Evolutionary conservation across 371 early-diverging fungal species (phyloP).

Genomic region (Phascolomyces articulosus): DNA sequence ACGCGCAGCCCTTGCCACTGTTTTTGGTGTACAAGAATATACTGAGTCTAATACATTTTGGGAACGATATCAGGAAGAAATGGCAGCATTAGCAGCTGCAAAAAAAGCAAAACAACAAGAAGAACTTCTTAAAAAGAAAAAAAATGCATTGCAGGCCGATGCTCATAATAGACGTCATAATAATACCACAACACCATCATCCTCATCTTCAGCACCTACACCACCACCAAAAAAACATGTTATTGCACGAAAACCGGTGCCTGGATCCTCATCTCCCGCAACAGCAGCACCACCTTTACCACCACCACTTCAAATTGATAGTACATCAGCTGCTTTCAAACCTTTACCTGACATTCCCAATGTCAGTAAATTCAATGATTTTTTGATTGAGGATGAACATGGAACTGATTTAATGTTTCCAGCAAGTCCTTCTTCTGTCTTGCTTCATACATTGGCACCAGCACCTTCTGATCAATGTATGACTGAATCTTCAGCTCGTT

Average conservation of each 20-base stretch:
- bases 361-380: slow-evolving; percentile 46
- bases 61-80: slow-evolving; percentile 26
- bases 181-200: neutral
- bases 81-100: too few species aligned
- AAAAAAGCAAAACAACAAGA: slow-evolving; percentile 4
- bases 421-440: slow-evolving; percentile 20
- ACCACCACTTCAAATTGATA: neutral
- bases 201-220: neutral
- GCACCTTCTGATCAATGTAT: neutral
- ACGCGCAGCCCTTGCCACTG: slow-evolving; percentile 49
- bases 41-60: slow-evolving; percentile 50
- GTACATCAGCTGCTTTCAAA: neutral
- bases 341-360: slow-evolving; percentile 37
- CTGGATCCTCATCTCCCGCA: neutral
- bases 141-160: slow-evolving; percentile 7
- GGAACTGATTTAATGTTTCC: slow-evolving; percentile 22
- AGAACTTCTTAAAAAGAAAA: slow-evolving; percentile 1
- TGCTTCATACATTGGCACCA: slow-evolving; percentile 19
- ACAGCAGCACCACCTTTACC: neutral
- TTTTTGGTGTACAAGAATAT: slow-evolving; percentile 52
- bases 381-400: slow-evolving; percentile 26
- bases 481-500: slow-evolving; percentile 14
- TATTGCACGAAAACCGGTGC: neutral
- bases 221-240: neutral
- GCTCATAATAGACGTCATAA: neutral